Percentiles rank a stretch among this genome's conserved stretches.
phyloP scores from a whole-genome alignment of 208 protist species.

The Trypanosoma lewisi region DNA sequence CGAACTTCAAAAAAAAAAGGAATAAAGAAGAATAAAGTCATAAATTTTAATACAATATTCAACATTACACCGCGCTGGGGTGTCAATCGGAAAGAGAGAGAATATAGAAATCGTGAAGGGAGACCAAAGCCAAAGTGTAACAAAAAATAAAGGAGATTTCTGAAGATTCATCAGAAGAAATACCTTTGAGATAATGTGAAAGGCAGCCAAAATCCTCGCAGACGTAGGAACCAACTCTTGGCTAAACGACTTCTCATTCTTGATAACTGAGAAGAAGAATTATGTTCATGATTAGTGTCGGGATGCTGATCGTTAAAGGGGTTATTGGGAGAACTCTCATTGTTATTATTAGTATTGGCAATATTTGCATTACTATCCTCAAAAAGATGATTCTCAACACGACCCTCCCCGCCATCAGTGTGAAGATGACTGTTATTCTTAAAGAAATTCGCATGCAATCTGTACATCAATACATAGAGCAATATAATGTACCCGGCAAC shows the following conservation, averaged over 20 bases:
- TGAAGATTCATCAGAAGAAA: constrained; percentile 4
- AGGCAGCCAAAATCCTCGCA: constrained; percentile 13
- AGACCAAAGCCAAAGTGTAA: constrained; percentile 14
- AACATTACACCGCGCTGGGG: neutral
- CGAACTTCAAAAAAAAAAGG: too few species aligned
- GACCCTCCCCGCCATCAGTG: too few species aligned
- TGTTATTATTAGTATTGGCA: neutral
- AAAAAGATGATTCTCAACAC: neutral
- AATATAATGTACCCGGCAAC: neutral
- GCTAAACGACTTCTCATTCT: too few species aligned
- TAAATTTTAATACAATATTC: neutral
- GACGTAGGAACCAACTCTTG: constrained; percentile 1
- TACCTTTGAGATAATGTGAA: neutral
- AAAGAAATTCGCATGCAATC: too few species aligned
- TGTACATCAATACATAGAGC: constrained; percentile 1
- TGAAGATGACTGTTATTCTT: too few species aligned
- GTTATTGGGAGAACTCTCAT: too few species aligned
- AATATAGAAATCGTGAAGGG: neutral
- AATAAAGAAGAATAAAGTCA: constrained; percentile 4
- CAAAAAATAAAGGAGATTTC: neutral
- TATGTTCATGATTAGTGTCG: too few species aligned
- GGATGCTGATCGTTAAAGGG: too few species aligned
- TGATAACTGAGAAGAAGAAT: too few species aligned
- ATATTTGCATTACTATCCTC: neutral
- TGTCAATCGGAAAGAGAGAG: neutral